A percentile compares a stretch with the other conserved stretches of the same genome.
These are phyloP conservation scores for Blastocystis sp. DNA, from an alignment of 352 stramenopile species.

Conservation along the genomic window DNA sequence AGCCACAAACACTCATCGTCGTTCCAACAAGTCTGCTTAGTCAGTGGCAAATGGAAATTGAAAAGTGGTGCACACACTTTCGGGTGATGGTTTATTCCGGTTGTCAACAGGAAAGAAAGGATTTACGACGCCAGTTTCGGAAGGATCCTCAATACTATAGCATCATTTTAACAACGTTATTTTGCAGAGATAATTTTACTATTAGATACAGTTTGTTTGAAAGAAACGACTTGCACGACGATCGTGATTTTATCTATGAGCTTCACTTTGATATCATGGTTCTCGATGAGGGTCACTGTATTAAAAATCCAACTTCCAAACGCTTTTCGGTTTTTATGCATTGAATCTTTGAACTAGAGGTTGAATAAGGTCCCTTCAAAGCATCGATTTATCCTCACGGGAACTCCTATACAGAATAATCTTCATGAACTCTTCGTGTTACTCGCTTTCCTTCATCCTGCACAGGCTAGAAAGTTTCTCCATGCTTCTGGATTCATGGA, in stretches of 20 bases:
- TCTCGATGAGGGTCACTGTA: conserved; percentile 96
- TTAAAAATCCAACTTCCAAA: conserved; percentile 96
- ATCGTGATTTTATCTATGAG: conserved; percentile 72
- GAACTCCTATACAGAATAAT: conserved; percentile 95
- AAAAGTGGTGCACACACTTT: conserved; percentile 89
- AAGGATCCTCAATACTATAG: not conserved
- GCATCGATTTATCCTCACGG: conserved; percentile 79
- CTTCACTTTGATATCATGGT: conserved; percentile 89
- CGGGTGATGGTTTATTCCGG: conserved; percentile 90
- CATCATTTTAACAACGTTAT: not conserved
- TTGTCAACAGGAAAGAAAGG: conserved; percentile 76
- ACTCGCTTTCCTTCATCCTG: conserved; percentile 91
- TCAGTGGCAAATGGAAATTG: conserved; percentile 98
- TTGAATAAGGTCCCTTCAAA: conserved; percentile 63
- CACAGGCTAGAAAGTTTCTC: not conserved
- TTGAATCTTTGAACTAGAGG: too few species aligned
- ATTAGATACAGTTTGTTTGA: conserved; percentile 22
- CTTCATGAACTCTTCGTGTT: conserved; percentile 97
- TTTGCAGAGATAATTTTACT: too few species aligned
- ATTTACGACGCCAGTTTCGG: conserved; percentile 64
- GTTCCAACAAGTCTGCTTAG: conserved; percentile 94
- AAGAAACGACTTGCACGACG: conserved; percentile 75
- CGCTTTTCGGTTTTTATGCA: conserved; percentile 10
- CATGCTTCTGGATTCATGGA: not conserved
- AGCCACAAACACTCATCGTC: conserved; percentile 72